Evolutionary conservation across 352 stramenopile species (phyloP).

Genomic region (Pelagophyceae sp.): DNA sequence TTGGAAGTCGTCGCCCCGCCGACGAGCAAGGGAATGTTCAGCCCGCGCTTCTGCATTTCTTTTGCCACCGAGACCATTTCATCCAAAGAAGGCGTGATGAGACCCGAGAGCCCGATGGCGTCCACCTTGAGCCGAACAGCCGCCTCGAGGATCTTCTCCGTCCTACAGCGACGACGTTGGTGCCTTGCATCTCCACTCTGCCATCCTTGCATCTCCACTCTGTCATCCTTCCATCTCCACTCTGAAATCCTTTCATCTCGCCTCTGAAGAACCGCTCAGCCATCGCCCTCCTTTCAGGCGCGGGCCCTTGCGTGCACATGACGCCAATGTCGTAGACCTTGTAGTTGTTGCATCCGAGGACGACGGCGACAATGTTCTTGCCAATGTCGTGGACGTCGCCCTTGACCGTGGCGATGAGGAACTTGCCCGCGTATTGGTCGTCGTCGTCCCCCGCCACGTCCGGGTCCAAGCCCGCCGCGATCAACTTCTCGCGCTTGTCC

Average conservation of each 20-base stretch:
- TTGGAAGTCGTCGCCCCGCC: slow-evolving; percentile 91
- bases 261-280: too few species aligned
- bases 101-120: slow-evolving; percentile 86
- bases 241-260: too few species aligned
- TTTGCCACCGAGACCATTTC: slow-evolving; percentile 96
- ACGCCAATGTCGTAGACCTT: slow-evolving; percentile 94
- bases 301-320: slow-evolving; percentile 90
- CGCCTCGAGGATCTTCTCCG: slow-evolving; percentile 70
- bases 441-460: slow-evolving; percentile 58
- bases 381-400: slow-evolving; percentile 97
- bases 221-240: too few species aligned
- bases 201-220: too few species aligned
- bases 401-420: slow-evolving; percentile 96
- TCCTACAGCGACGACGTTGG: too few species aligned
- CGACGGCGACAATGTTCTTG: slow-evolving; percentile 97
- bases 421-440: slow-evolving; percentile 66
- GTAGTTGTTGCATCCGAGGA: slow-evolving; percentile 97
- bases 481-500: slow-evolving; percentile 80
- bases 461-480: slow-evolving; percentile 68
- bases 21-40: slow-evolving; percentile 89
- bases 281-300: too few species aligned
- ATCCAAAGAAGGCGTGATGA: slow-evolving; percentile 94
- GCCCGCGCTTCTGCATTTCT: slow-evolving; percentile 79
- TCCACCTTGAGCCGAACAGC: slow-evolving; percentile 78
- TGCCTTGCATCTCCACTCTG: too few species aligned